Evolutionary conservation across 192 early-diverging fungal genomes (phyloP).

Genomic region (Umbelopsis sp.): DNA sequence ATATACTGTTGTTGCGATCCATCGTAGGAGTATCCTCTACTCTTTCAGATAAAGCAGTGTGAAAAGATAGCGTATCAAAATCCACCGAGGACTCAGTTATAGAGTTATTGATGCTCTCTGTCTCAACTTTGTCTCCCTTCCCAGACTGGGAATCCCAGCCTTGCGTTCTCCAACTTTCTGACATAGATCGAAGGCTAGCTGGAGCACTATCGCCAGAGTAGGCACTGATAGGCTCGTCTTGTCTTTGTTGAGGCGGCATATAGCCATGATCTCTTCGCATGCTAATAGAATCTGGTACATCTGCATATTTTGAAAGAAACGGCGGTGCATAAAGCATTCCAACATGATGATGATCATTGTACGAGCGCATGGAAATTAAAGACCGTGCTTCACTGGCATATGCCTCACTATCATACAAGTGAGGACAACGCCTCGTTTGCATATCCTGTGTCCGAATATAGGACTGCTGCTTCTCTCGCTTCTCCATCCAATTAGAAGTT

Average conservation of each 20-base stretch:
- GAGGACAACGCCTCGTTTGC: slow-evolving; percentile 60
- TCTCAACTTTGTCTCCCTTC: neutral
- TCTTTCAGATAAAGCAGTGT: slow-evolving; percentile 30
- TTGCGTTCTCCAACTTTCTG: slow-evolving; percentile 6
- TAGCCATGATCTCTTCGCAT: slow-evolving; percentile 1
- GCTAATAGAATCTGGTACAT: slow-evolving; percentile 19
- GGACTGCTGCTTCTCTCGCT: slow-evolving; percentile 54
- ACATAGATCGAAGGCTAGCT: neutral
- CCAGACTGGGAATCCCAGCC: slow-evolving; percentile 9
- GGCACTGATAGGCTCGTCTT: neutral
- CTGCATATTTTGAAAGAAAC: slow-evolving; percentile 44
- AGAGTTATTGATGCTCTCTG: neutral
- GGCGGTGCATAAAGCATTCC: slow-evolving; percentile 57
- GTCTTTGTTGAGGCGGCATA: slow-evolving; percentile 1
- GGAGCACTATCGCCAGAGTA: slow-evolving; percentile 9
- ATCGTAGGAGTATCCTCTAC: neutral
- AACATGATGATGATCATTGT: slow-evolving; percentile 43
- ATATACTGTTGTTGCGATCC: neutral
- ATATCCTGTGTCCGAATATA: slow-evolving; percentile 66
- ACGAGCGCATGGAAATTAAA: slow-evolving; percentile 25
- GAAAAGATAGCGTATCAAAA: slow-evolving; percentile 30
- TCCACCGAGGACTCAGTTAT: slow-evolving; percentile 10
- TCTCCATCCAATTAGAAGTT: slow-evolving; percentile 53
- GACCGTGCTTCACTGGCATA: slow-evolving; percentile 25
- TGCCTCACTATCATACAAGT: slow-evolving; percentile 54